Base-by-base conservation (phyloP, 192 early-diverging fungal genomes). In the Cladochytrium replicatum region DNA sequence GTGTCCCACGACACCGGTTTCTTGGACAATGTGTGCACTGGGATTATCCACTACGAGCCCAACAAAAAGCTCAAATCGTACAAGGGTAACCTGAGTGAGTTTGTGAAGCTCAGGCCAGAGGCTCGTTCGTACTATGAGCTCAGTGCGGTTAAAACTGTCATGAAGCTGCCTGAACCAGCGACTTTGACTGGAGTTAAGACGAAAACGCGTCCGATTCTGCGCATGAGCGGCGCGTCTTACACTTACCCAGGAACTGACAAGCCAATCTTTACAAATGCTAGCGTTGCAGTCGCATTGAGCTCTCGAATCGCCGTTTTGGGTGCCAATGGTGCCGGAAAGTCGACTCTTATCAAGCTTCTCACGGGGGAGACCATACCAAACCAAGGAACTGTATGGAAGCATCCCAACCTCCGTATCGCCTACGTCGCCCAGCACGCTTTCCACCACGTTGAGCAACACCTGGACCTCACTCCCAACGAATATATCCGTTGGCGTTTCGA, bases 401-500 rank as follows among this genome's bases (percentile, higher is more conserved):
- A 89, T 60, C 87, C 85, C 64, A 84, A 84, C 62, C 66, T 88
- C 9, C 82, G 87, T 74, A 76, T 89, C 56, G 85, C 85, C 45
- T 87, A 87, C 63, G 83, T 89, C 55, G 83, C 85, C 19, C 87
- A 89, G 57, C 87, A 89, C 62, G 83, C 85, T 47, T 85, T 89
- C 81, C 82, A 89, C 61, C 85, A 89, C 74, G 64, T 89, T 46
- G 83, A 88, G 47, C 77, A 84, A 44, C 86, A 88, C 64, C 41
- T 86, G 28, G 84, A 88, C 71, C 81, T 85, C 49, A 85, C 86
- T 11, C 83, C 86, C 31, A 86, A 85, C 61, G 82, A 83, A 25
- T 88, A 88, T 60, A 79, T 88, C 49, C 82, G 82, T 38, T 88
- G 86, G 86, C 79, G 86, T 66, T 88, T 81, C 63, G 69, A 78